Conservation (phyloP, 352 stramenopile species). For the Thraustochytrium striatum region DNA sequence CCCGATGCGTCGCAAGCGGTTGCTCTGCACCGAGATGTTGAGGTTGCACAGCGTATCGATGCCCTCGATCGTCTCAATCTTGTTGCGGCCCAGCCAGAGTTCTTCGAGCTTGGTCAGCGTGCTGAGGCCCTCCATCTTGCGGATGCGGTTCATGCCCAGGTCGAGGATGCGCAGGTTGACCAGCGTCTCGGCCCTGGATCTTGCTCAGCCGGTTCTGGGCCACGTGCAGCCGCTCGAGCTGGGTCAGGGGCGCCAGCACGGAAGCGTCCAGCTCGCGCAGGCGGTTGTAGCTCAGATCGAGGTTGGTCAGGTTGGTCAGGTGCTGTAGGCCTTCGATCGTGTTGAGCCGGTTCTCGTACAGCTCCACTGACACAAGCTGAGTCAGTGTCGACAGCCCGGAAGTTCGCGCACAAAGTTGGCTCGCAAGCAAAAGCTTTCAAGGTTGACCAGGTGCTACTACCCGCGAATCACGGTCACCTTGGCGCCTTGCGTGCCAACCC, state of each 20-base stretch:
- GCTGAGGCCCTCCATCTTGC: constrained; percentile 83
- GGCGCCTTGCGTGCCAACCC: constrained; percentile 51
- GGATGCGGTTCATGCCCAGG: constrained; percentile 60
- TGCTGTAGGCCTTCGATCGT: constrained; percentile 75
- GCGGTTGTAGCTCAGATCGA: constrained; percentile 95
- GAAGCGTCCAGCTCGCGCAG: constrained; percentile 56
- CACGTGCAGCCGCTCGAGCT: constrained; percentile 44
- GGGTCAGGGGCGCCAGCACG: constrained; percentile 37
- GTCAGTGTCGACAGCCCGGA: constrained; percentile 61
- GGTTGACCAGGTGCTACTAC: constrained; percentile 53
- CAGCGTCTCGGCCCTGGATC: constrained; percentile 51
- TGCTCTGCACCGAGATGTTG: constrained; percentile 82
- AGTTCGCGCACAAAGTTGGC: constrained; percentile 70
- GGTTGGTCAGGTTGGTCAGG: constrained; percentile 79
- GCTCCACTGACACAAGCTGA: constrained; percentile 82
- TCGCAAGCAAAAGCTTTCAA: constrained; percentile 62
- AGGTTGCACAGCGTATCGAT: constrained; percentile 80
- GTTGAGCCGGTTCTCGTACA: constrained; percentile 97
- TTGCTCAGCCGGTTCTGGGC: constrained; percentile 49
- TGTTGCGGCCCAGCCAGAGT: constrained; percentile 97
- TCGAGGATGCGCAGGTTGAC: constrained; percentile 47
- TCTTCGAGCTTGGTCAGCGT: constrained; percentile 82
- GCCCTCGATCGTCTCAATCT: constrained; percentile 84
- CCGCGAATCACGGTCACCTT: constrained; percentile 70
- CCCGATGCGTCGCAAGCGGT: constrained; percentile 82